These are phyloP conservation scores for Blepharisma stoltei DNA, from an alignment of 73 alveolate species.

Conservation along the genomic window DNA sequence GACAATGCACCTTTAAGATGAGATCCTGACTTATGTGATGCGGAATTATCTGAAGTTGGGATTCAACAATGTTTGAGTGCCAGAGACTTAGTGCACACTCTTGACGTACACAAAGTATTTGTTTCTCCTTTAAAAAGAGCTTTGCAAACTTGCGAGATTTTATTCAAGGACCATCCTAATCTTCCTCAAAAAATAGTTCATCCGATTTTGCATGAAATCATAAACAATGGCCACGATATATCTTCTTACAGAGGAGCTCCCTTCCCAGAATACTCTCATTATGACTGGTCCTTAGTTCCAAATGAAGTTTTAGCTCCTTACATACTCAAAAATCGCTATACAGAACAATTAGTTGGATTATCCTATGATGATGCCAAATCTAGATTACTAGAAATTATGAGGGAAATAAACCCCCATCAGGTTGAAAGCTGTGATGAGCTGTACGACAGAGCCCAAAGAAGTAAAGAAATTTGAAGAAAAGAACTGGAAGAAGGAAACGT, in stretches of 20 bases:
- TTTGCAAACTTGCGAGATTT: conserved; percentile 63
- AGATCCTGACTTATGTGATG: conserved; percentile 10
- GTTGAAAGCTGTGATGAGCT: background rate
- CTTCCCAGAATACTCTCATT: background rate
- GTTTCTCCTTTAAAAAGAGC: conserved; percentile 82
- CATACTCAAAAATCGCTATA: background rate
- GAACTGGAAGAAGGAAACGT: background rate
- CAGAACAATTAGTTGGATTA: background rate
- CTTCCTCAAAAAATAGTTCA: conserved; percentile 44
- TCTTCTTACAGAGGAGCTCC: background rate
- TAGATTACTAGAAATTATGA: background rate
- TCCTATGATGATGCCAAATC: background rate
- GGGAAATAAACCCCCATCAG: background rate
- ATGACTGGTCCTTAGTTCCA: background rate
- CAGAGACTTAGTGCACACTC: background rate
- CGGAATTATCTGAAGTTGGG: conserved; percentile 33
- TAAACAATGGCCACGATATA: conserved; percentile 26
- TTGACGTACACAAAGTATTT: conserved; percentile 61
- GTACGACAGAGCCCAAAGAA: conserved; percentile 21
- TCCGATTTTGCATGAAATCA: conserved; percentile 61
- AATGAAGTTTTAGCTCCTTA: background rate
- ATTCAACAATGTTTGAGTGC: conserved; percentile 43
- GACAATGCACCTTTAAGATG: background rate
- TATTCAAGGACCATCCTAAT: conserved; percentile 57
- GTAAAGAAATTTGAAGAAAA: conserved; percentile 12